Percentiles rank a stretch among this genome's conserved stretches.
phyloP scores from a whole-genome alignment of 2,329 filamentous ascomycete species.

The Coniochaeta hoffmannii region DNA sequence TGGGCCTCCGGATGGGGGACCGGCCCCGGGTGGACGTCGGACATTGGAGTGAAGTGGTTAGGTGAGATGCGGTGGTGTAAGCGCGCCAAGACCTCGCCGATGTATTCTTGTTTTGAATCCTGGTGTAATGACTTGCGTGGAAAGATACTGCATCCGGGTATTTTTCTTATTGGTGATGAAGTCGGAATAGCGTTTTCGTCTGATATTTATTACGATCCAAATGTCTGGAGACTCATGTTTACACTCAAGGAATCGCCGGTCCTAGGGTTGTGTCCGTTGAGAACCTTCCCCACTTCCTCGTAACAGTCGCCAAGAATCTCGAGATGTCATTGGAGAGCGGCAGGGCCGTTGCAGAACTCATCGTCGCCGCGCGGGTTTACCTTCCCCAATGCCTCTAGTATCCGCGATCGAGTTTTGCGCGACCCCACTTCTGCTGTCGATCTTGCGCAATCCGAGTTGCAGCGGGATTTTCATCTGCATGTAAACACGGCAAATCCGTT shows the following conservation, averaged over 20 bases:
- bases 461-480: no score
- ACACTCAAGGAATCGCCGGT: no score
- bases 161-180: no score
- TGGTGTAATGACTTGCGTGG: no score
- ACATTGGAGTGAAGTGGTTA: not conserved
- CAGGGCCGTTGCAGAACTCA: not conserved
- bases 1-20: not conserved
- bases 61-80: not conserved
- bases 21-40: not conserved
- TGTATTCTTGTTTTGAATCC: no score
- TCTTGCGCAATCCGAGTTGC: not conserved
- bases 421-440: not conserved
- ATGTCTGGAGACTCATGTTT: no score
- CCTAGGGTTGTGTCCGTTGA: no score
- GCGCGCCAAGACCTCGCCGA: no score
- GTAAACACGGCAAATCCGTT: not conserved
- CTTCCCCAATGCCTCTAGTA: not conserved
- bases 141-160: no score
- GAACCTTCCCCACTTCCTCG: no score
- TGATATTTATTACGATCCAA: no score
- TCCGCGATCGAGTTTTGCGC: not conserved
- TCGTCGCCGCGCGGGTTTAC: not conserved
- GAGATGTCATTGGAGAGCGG: not conserved
- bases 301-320: not conserved
- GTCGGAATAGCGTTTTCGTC: no score